Percentiles rank a stretch among this genome's conserved stretches.
Evolutionary conservation across 2,329 filamentous ascomycete species (phyloP).

Genomic region (Xylaria sp.): DNA sequence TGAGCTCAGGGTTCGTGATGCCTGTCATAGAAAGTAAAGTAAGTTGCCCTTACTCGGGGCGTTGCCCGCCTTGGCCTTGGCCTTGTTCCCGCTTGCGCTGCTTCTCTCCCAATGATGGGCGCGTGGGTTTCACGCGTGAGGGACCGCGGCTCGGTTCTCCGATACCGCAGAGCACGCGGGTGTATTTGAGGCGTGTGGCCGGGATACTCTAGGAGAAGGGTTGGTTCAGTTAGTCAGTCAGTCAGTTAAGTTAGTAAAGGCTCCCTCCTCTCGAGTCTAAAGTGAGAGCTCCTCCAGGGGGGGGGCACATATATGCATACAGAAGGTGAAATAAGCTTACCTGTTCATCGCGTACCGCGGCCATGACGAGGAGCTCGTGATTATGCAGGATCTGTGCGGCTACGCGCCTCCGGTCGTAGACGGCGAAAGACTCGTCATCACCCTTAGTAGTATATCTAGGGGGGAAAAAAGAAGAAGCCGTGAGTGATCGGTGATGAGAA

Average conservation of each 20-base stretch:
- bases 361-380: slow-evolving; percentile 70
- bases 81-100: slow-evolving; percentile 22
- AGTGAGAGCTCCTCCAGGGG: too few species aligned
- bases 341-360: slow-evolving; percentile 64
- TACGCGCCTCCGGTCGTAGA: slow-evolving; percentile 58
- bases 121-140: neutral
- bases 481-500: neutral
- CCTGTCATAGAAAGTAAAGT: neutral
- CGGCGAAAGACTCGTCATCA: slow-evolving; percentile 53
- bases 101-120: neutral
- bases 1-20: neutral
- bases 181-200: slow-evolving; percentile 67
- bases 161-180: slow-evolving; percentile 65
- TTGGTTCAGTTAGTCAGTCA: slow-evolving; percentile 8
- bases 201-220: slow-evolving; percentile 62
- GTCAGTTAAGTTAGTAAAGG: neutral
- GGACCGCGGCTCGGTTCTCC: slow-evolving; percentile 47
- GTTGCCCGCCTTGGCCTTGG: neutral
- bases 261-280: too few species aligned
- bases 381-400: slow-evolving; percentile 66
- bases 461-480: too few species aligned
- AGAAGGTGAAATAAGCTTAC: slow-evolving; percentile 54
- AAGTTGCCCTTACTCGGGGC: neutral
- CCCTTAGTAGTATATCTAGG: slow-evolving; percentile 16
- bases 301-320: too few species aligned